Evolutionary conservation across 345 rosid species (phyloP), one percentile per base, ranked within the genome.

Genomic region (Brassica nigra): DNA sequence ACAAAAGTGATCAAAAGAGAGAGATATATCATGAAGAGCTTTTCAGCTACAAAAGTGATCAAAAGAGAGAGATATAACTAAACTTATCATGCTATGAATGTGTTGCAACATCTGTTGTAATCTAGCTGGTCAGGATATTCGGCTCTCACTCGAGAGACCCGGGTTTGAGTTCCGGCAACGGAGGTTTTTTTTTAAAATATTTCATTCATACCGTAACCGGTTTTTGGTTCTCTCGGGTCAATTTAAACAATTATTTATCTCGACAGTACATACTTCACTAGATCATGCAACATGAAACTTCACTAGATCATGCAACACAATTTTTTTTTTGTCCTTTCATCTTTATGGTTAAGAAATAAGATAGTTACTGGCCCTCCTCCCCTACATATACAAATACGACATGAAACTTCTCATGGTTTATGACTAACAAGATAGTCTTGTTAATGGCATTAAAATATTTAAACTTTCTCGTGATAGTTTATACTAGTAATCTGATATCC

Each of bases 141-240:
- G 89, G 89, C 89, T 89, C 89, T 88, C 95, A 85, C 87, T 85
- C 85, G 86, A 88, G 80, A 78, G 90, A 85, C 87, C 86, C 89
- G 86, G 87, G 88, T 91, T 88, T 83, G 57, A 87, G 47, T 86
- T 84, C 89, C 86, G 86, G 88, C 90, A 87, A 89, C 83, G 88
- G 89, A 88, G 88, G 12, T 27, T 30, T 6, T 59, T 59, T 27
- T 59, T 27, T 55, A 2, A 2, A 18, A 1, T 5, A 4, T 52
- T 6, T 0, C 6, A 14, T 1, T 57, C 23, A 12, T 36, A 18
- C 8, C 20, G 18, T 64, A 34, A 34, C 68, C 28, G 29, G 30
- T 57, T 36, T 20, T 54, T 12, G 44, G 52, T 34, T 57, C 52
- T 52, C 2, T n/a, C n/a, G 8, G 28, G 18, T 62, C 20, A 30